Evolutionary conservation across 2,329 filamentous ascomycete genomes (phyloP).

Genomic region (Neopestalotiopsis clavispora): DNA sequence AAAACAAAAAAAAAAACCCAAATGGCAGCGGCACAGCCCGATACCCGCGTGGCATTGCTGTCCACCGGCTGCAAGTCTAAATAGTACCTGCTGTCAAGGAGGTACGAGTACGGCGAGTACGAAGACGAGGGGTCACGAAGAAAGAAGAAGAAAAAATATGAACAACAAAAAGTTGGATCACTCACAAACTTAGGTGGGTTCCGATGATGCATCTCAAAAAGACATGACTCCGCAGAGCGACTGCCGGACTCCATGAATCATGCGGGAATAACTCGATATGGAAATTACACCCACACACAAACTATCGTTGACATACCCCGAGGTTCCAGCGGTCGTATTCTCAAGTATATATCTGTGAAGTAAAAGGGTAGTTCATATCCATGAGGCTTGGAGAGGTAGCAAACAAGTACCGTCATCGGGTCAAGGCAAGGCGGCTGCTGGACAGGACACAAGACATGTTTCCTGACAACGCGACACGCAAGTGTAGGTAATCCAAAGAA

Average conservation of each 20-base stretch:
- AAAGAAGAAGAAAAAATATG: not conserved
- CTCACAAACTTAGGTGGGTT: not conserved
- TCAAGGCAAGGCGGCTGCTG: not conserved
- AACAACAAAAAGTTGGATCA: not conserved
- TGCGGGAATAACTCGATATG: slow-evolving; percentile 1
- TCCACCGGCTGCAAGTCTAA: not conserved
- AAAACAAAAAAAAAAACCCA: no score
- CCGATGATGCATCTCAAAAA: not conserved
- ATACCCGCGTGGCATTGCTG: not conserved
- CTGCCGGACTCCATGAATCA: not conserved
- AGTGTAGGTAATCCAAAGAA: not conserved
- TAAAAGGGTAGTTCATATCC: not conserved
- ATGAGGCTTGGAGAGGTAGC: not conserved
- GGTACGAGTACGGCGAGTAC: no score
- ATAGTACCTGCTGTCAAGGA: no score
- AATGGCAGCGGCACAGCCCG: not conserved
- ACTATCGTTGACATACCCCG: no score
- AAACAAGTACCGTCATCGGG: not conserved
- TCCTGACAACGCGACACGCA: slow-evolving; percentile 6
- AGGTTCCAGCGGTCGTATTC: no score
- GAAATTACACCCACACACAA: not conserved
- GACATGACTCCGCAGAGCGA: not conserved
- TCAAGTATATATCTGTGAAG: no score
- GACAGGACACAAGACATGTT: not conserved
- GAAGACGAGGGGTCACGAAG: no score